Evolutionary conservation across 2,329 filamentous ascomycete species (phyloP).

Genomic region (Talaromyces marneffei): DNA sequence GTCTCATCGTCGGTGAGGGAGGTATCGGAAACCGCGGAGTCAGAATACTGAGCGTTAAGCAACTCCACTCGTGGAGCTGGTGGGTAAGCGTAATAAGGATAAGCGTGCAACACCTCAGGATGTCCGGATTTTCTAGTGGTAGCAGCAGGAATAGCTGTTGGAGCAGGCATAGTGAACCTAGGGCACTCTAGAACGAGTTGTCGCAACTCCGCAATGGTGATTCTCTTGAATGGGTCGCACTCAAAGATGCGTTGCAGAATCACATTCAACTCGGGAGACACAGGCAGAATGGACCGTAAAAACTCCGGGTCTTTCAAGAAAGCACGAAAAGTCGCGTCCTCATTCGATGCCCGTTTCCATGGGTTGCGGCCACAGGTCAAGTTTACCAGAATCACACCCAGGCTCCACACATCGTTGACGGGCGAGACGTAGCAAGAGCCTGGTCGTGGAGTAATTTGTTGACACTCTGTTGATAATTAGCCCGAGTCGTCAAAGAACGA

Average conservation of each 20-base stretch:
- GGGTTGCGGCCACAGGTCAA: constrained; percentile 96
- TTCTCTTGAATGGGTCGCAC: constrained; percentile 73
- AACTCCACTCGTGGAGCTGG: constrained; percentile 31
- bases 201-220: constrained; percentile 73
- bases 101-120: constrained; percentile 29
- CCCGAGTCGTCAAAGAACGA: background rate
- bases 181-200: constrained; percentile 70
- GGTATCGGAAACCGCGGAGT: constrained; percentile 35
- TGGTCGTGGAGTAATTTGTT: constrained; percentile 66
- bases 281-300: constrained; percentile 82
- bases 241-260: constrained; percentile 87
- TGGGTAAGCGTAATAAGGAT: constrained; percentile 31
- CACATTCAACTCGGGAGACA: constrained; percentile 82
- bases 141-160: constrained; percentile 30
- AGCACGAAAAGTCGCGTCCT: constrained; percentile 91
- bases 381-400: constrained; percentile 98
- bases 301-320: constrained; percentile 82
- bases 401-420: constrained; percentile 94
- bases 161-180: constrained; percentile 54
- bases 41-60: constrained; percentile 33
- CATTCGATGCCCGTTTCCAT: constrained; percentile 91
- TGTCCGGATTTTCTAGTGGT: constrained; percentile 32
- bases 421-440: constrained; percentile 79
- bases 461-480: constrained; percentile 63
- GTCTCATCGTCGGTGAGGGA: constrained; percentile 37